phyloP scores from a whole-genome alignment of 2,329 filamentous ascomycete genomes.

The Cercospora zeina region DNA sequence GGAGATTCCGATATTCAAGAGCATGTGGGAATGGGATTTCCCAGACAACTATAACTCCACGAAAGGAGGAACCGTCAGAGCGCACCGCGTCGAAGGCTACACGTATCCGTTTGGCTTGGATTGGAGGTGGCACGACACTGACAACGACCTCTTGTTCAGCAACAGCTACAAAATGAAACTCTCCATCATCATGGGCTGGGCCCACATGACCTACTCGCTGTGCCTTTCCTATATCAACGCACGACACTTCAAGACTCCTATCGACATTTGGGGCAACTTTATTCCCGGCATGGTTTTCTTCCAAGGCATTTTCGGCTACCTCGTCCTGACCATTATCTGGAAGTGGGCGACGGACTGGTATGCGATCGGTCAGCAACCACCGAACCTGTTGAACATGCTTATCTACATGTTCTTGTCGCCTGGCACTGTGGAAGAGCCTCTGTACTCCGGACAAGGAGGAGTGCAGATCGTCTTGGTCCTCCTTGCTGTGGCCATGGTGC shows the following conservation, averaged over 20 bases:
- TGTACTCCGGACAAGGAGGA: slow-evolving; percentile 74
- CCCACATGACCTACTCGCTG: slow-evolving; percentile 97
- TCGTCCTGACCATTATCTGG: slow-evolving; percentile 90
- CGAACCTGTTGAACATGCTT: slow-evolving; percentile 94
- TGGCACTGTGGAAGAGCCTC: slow-evolving; percentile 68
- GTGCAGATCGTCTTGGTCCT: slow-evolving; percentile 79
- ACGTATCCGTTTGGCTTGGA: slow-evolving; percentile 95
- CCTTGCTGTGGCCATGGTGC: slow-evolving; percentile 81
- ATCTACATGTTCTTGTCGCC: slow-evolving; percentile 99
- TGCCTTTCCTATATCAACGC: slow-evolving; percentile 92
- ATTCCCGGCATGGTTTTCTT: slow-evolving; percentile 99
- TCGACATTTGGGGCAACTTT: slow-evolving; percentile 98
- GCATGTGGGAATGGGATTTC: slow-evolving; percentile 84
- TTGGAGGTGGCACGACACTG: slow-evolving; percentile 93
- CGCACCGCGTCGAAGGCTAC: slow-evolving; percentile 66
- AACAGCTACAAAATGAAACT: slow-evolving; percentile 99
- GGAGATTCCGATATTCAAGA: slow-evolving; percentile 82
- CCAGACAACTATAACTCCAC: slow-evolving; percentile 52
- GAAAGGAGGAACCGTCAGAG: slow-evolving; percentile 58
- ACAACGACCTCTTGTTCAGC: slow-evolving; percentile 91
- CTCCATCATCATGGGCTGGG: slow-evolving; percentile 95
- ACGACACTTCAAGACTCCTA: slow-evolving; percentile 87
- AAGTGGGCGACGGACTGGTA: slow-evolving; percentile 95
- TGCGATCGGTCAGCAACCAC: slow-evolving; percentile 65
- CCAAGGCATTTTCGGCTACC: slow-evolving; percentile 96